These are phyloP conservation scores for Jacaranda copaia DNA, from an alignment of 257 asterid genomes.

Conservation along the genomic window DNA sequence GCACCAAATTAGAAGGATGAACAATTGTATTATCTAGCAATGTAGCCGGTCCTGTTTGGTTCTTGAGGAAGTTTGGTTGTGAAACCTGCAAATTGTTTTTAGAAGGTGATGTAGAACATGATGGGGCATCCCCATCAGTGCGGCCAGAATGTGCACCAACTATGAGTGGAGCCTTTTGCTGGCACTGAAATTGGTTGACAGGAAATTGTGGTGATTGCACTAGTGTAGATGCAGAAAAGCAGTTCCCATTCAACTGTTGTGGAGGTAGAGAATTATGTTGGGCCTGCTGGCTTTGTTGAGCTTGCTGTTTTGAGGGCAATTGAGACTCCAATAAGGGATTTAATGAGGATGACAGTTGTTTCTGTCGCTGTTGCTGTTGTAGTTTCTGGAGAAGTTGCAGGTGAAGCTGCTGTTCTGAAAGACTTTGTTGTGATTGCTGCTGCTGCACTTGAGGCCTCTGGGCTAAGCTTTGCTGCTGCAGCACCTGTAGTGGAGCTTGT, in stretches of 20 bases:
- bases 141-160: slow-evolving; percentile 59
- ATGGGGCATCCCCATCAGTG: slow-evolving; percentile 71
- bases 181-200: slow-evolving; percentile 70
- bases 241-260: slow-evolving; percentile 61
- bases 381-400: slow-evolving; percentile 77
- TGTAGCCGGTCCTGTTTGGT: slow-evolving; percentile 54
- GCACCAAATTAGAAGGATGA: slow-evolving; percentile 61
- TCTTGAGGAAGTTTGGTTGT: slow-evolving; percentile 64
- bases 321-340: slow-evolving; percentile 63
- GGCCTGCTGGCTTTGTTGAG: slow-evolving; percentile 60
- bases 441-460: slow-evolving; percentile 67
- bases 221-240: slow-evolving; percentile 56
- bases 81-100: slow-evolving; percentile 63
- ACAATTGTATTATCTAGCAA: slow-evolving; percentile 57
- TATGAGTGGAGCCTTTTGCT: slow-evolving; percentile 54
- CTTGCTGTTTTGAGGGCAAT: slow-evolving; percentile 61
- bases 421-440: slow-evolving; percentile 54
- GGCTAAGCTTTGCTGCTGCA: slow-evolving; percentile 65
- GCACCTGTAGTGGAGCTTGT: slow-evolving; percentile 52
- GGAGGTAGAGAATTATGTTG: slow-evolving; percentile 51
- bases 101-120: slow-evolving; percentile 81
- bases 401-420: slow-evolving; percentile 79
- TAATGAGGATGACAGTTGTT: slow-evolving; percentile 51
- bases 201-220: slow-evolving; percentile 68
- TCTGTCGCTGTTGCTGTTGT: slow-evolving; percentile 72